Base-by-base conservation (phyloP, 768 basidiomycete genomes). In the Phlebiopsis flavidoalba region DNA sequence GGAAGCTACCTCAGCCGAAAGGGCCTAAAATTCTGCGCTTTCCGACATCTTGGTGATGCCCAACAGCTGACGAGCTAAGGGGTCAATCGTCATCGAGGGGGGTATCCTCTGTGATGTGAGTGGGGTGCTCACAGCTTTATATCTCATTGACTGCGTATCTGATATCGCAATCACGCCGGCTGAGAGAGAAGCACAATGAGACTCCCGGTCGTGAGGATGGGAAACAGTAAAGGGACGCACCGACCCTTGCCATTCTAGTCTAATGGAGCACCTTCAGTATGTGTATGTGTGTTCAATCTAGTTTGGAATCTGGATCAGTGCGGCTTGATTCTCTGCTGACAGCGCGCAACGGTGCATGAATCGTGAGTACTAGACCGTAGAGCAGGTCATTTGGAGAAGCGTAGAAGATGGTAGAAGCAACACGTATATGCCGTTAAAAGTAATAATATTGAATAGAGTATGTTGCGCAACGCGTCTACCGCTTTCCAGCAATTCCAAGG, bases 401-500 rank as follows among this genome's bases (percentile, higher is more conserved):
- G 26, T 31, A 8, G 12, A 43, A 43, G 3, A 43, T 17, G 40
- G 2, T 43, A 17, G 40, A 17, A 43, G 17, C 2, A 3, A 12
- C 12, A 3, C 4, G 10, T 43, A 43, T 43, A 17, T 17, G 12
- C 8, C 17, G 40, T 17, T 3, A 17, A 43, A 43, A 3, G 12
- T 3, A 17, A 43, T 12, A 17, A 10, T 12, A 43, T 43, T 2
- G 40, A 12, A 43, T 12, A 12, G 40, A 43, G 17, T 17, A 17
- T 43, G 40, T 12, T 17, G 40, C 40, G 3, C 11, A 17, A 43
- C 8, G 40, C 17, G 17, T 43, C 53, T 77, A 88, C 65, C 79
- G 77, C 71, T 86, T 91, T 61, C 86, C 81, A 60, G 83, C 75
- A 67, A 91, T 83, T 21, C 88, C 85, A 35, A 84, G 80, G 49